These are phyloP conservation scores for Coemansia sp. DNA, from an alignment of 192 early-diverging fungal species.

Conservation along the genomic window DNA sequence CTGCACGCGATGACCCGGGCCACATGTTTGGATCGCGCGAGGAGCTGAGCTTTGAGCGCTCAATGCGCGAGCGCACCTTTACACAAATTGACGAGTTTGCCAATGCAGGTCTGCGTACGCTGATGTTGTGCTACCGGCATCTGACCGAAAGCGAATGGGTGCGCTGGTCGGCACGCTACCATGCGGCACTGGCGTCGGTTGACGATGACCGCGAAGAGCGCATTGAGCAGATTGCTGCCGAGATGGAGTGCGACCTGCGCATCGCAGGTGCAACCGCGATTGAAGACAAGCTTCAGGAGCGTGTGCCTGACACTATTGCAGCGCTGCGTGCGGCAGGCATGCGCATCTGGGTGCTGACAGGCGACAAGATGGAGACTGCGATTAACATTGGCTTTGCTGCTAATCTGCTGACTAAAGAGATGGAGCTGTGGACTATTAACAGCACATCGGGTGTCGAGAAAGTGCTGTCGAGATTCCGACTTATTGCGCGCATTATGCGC, in stretches of 20 bases:
- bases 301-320: slow-evolving; percentile 89
- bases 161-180: slow-evolving; percentile 72
- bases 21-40: slow-evolving; percentile 28
- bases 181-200: slow-evolving; percentile 66
- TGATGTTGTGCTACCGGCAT: slow-evolving; percentile 78
- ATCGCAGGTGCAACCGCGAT: slow-evolving; percentile 94
- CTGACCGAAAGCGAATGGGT: slow-evolving; percentile 73
- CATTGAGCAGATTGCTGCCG: slow-evolving; percentile 68
- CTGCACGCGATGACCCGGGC: slow-evolving; percentile 8
- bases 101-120: slow-evolving; percentile 84
- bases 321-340: slow-evolving; percentile 81
- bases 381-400: slow-evolving; percentile 96
- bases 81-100: slow-evolving; percentile 74
- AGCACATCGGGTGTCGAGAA: slow-evolving; percentile 42
- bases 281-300: slow-evolving; percentile 95
- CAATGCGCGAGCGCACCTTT: slow-evolving; percentile 59
- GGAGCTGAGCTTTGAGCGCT: slow-evolving; percentile 52
- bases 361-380: slow-evolving; percentile 97
- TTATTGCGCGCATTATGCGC: slow-evolving; percentile 54
- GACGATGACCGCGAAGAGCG: slow-evolving; percentile 72
- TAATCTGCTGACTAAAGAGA: slow-evolving; percentile 66
- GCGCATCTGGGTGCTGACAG: slow-evolving; percentile 97
- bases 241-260: slow-evolving; percentile 78
- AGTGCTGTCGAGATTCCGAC: slow-evolving; percentile 46
- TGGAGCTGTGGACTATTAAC: slow-evolving; percentile 67